phyloP scores from a whole-genome alignment of 805 yeast genomes.

The Kluyveromyces siamensis region DNA sequence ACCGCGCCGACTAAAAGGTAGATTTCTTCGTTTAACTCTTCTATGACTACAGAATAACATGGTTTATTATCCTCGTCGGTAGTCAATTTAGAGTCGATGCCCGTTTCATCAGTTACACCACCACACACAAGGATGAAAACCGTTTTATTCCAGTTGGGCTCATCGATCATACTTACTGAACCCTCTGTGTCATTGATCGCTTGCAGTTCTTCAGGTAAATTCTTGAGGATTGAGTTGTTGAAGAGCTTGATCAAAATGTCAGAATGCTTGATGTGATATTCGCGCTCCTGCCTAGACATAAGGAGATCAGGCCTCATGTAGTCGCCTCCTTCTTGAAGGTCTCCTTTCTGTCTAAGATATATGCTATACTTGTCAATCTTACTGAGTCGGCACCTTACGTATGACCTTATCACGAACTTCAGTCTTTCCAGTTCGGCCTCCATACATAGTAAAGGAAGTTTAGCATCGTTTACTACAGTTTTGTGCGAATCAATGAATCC shows the following conservation, averaged over 20 bases:
- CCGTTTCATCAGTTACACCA: slow-evolving; percentile 2
- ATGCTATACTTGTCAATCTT: slow-evolving; percentile 68
- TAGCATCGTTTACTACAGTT: slow-evolving; percentile 32
- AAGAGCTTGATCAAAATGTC: slow-evolving; percentile 56
- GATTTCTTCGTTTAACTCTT: slow-evolving; percentile 41
- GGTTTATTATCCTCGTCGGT: slow-evolving; percentile 29
- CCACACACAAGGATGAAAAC: slow-evolving; percentile 49
- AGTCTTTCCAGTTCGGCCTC: slow-evolving; percentile 89
- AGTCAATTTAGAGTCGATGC: slow-evolving; percentile 30
- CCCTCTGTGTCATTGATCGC: slow-evolving; percentile 69
- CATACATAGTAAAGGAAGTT: slow-evolving; percentile 70
- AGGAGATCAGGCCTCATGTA: slow-evolving; percentile 15
- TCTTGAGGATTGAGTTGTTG: slow-evolving; percentile 53
- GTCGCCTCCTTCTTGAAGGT: slow-evolving; percentile 22
- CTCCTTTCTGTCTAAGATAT: slow-evolving; percentile 39
- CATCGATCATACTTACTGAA: slow-evolving; percentile 63
- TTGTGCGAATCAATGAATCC: slow-evolving; percentile 48
- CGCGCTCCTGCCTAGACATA: slow-evolving; percentile 51
- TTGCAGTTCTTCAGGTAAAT: slow-evolving; percentile 60
- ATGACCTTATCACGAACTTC: slow-evolving; percentile 71
- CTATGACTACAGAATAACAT: slow-evolving; percentile 33
- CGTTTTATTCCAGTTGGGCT: slow-evolving; percentile 66
- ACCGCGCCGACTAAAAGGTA: slow-evolving; percentile 56
- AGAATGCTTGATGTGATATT: slow-evolving; percentile 62
- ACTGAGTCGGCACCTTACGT: slow-evolving; percentile 64